Base-by-base conservation (phyloP, 177 flowering plant genomes). In the Vitis hybrid region DNA sequence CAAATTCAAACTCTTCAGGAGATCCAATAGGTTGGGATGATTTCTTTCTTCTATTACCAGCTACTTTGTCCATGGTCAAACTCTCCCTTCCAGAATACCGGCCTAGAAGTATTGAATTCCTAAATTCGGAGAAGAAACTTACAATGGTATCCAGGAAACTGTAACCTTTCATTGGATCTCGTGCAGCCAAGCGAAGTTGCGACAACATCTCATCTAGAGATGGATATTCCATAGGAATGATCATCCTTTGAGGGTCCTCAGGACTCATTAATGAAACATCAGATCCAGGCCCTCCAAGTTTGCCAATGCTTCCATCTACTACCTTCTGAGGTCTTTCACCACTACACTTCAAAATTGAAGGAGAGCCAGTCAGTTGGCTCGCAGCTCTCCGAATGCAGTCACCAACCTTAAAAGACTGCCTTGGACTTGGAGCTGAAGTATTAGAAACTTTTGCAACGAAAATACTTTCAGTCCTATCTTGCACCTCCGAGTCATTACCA, bases 301-400 rank as follows among this genome's bases (percentile, higher is more conserved):
- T 64, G 10, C 72, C 68, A 67, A 20, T 20, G 55, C 66, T 39
- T 57, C 68, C 77, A 63, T 69, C 79, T 19, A 39, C 45, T 6
- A 58, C 68, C 70, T 76, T 80, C 67, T 78, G 77, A 34, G 66
- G 45, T 50, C 60, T 76, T n/a, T 80, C 80, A 66, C 50, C 51
- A 49, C 22, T 67, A 59, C 61, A 1, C 71, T 81, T 82, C 55
- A 77, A 13, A 6, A 78, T 67, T 49, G 83, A 77, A 2, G 88
- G 72, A 48, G 86, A 70, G 8, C 86, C 88, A 15, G 89, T 81
- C 69, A 79, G 77, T 63, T 79, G 86, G 76, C 81, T 83, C 3
- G 86, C 86, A 77, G 65, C 84, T 60, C 86, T 73, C 15, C 77
- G 68, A 48, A 83, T 83, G 74, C 86, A 83, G 39, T 79, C 86